phyloP scores from a whole-genome alignment of 2,329 filamentous ascomycete genomes.

The Colletotrichum simmondsii region DNA sequence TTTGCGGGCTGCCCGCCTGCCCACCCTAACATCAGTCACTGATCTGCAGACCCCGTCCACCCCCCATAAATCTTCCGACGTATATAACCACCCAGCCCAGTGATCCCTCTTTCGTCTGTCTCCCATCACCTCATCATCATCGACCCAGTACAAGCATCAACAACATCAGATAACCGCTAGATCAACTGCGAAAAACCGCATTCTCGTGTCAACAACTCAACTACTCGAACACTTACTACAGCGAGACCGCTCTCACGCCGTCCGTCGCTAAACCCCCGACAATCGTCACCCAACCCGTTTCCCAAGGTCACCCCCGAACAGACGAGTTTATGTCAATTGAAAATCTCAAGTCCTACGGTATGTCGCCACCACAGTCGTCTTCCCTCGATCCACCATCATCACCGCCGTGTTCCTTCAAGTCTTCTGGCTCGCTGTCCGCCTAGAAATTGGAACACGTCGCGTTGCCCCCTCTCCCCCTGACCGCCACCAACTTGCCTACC shows the following conservation, averaged over 20 bases:
- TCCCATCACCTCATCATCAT: conserved; percentile 34
- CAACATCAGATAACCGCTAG: background rate
- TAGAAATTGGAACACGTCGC: background rate
- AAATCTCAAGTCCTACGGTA: conserved; percentile 97
- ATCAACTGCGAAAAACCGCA: background rate
- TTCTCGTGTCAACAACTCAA: background rate
- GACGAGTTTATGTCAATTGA: conserved; percentile 98
- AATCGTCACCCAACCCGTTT: conserved; percentile 60
- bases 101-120: conserved; percentile 30
- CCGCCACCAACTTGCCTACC: conserved; percentile 14
- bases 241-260: conserved; percentile 59
- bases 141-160: conserved; percentile 25
- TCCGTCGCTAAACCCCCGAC: conserved; percentile 60
- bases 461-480: conserved; percentile 7
- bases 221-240: conserved; percentile 37
- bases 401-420: too few relatives aligned
- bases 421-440: background rate
- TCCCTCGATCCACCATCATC: background rate
- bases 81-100: conserved; percentile 27
- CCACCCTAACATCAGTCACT: conserved; percentile 22
- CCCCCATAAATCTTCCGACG: conserved; percentile 34
- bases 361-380: conserved; percentile 47
- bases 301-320: conserved; percentile 69
- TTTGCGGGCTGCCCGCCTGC: background rate
- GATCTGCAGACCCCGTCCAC: conserved; percentile 28